Evolutionary conservation across 1,284 basidiomycete genomes (phyloP).

Genomic region (Ganoderma boninense): DNA sequence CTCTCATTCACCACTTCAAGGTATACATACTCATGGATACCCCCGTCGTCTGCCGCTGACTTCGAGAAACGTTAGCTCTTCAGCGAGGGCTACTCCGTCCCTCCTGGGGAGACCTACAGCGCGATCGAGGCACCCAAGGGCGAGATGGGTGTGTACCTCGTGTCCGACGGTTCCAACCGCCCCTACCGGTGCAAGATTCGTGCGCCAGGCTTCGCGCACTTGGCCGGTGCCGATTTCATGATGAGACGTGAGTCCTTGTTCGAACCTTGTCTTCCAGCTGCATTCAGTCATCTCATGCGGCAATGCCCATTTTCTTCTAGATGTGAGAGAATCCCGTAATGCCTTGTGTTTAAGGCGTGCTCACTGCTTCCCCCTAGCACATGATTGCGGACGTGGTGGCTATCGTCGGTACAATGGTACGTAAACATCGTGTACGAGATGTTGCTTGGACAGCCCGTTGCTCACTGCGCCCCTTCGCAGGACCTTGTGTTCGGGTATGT

Average conservation of each 20-base stretch:
- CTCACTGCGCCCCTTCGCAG: constrained; percentile 35
- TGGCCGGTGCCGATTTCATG: constrained; percentile 95
- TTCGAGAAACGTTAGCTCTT: constrained; percentile 68
- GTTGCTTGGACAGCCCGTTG: constrained; percentile 30
- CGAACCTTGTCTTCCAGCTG: constrained; percentile 7
- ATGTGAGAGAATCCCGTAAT: constrained; percentile 54
- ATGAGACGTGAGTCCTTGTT: constrained; percentile 74
- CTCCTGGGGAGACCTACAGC: constrained; percentile 96
- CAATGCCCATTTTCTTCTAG: constrained; percentile 45
- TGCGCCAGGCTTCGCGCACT: constrained; percentile 92
- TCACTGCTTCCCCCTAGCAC: constrained; percentile 59
- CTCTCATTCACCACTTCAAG: constrained; percentile 99
- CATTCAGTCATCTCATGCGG: constrained; percentile 20
- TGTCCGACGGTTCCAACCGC: constrained; percentile 93
- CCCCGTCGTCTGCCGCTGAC: constrained; percentile 11
- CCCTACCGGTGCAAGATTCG: constrained; percentile 96
- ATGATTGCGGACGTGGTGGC: constrained; percentile 93
- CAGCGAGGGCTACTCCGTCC: constrained; percentile 98
- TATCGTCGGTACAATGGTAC: constrained; percentile 93
- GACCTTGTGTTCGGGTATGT: constrained; percentile 85
- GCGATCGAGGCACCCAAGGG: constrained; percentile 99
- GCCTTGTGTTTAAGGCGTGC: constrained; percentile 23
- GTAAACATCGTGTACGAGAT: constrained; percentile 35
- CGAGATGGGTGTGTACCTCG: constrained; percentile 97
- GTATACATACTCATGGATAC: constrained; percentile 45